phyloP scores from a whole-genome alignment of 2,329 filamentous ascomycete genomes.

The Fusarium oxysporum region DNA sequence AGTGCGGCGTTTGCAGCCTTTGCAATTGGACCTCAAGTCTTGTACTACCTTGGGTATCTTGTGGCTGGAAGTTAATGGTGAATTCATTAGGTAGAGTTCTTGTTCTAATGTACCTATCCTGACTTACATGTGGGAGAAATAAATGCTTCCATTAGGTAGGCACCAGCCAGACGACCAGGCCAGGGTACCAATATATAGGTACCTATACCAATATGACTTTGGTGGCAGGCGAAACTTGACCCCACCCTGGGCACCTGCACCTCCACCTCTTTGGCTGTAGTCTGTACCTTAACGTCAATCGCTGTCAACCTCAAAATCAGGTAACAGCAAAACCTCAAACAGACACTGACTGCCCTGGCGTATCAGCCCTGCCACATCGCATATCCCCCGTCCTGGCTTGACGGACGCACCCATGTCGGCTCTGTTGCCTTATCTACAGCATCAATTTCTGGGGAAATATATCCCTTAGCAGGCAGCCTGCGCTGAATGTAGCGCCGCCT shows the following conservation, averaged over 20 bases:
- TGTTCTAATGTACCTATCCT: neutral
- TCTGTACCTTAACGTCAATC: conserved; percentile 12
- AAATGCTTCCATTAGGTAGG: neutral
- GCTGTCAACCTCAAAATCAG: conserved; percentile 38
- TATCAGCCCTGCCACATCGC: conserved; percentile 35
- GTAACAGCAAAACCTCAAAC: conserved; percentile 34
- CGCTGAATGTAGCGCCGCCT: conserved; percentile 61
- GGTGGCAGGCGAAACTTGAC: neutral
- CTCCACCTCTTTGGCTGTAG: conserved; percentile 4
- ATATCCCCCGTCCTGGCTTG: conserved; percentile 42
- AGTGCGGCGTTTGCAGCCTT: neutral
- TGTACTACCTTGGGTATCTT: neutral
- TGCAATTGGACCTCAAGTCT: neutral
- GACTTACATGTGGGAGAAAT: neutral
- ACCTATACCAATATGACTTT: neutral
- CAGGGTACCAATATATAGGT: neutral
- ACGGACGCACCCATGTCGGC: conserved; percentile 55
- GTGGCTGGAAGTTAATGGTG: neutral
- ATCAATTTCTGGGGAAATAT: conserved; percentile 51
- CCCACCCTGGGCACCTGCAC: conserved; percentile 24
- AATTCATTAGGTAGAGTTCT: neutral
- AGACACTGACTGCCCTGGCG: conserved; percentile 14
- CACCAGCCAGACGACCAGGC: too few species aligned
- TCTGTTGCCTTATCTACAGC: conserved; percentile 51
- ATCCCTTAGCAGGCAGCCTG: conserved; percentile 57